Evolutionary conservation across 306 rosid species (phyloP), one percentile per base, ranked within the genome.

Genomic region (Abrus precatorius): DNA sequence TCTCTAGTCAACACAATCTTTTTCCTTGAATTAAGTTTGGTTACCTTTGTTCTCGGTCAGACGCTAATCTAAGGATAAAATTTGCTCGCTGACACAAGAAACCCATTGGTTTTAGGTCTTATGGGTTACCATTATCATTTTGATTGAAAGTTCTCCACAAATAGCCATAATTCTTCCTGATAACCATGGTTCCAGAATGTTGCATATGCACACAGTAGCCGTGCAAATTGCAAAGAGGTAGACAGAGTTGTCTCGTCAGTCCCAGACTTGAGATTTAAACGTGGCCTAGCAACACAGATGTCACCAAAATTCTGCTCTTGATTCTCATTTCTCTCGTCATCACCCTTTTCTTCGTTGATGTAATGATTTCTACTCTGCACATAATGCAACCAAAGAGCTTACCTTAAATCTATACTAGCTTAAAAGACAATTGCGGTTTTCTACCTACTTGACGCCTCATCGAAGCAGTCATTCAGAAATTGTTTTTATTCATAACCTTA

Each of bases 1-100:
- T 89, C 86, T 53, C 92, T 93, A 34, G 82, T 93, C 80, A 93
- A 85, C 90, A 93, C 97, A 7, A 91, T 93, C 59, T 91, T 93
- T 74, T 93, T 93, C 84, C 85, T 93, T 34, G 91, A 91, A 72
- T 80, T 93, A 44, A 82, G 86, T 76, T 75, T 93, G 49, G 86
- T 93, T 44, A 93, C 96, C 49, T 93, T 91, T 65, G 87, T 93
- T 84, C 90, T 93, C 0, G 90, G 96, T 43, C 87, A 91, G 75
- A 89, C 95, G 0, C 28, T 91, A 59, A 84, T 89, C 61, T 88
- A 74, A 73, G 13, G 68, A 45, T 13, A 13, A 41, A 60, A 61
- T 12, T 54, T 59, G 59, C 65, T 2, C 1, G 29, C 33, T 13
- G 38, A 44, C 10, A 30, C 55, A 41, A 63, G 34, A 41, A 69